Base-by-base conservation (phyloP, 108 stramenopile species). In the Parmales sp. region DNA sequence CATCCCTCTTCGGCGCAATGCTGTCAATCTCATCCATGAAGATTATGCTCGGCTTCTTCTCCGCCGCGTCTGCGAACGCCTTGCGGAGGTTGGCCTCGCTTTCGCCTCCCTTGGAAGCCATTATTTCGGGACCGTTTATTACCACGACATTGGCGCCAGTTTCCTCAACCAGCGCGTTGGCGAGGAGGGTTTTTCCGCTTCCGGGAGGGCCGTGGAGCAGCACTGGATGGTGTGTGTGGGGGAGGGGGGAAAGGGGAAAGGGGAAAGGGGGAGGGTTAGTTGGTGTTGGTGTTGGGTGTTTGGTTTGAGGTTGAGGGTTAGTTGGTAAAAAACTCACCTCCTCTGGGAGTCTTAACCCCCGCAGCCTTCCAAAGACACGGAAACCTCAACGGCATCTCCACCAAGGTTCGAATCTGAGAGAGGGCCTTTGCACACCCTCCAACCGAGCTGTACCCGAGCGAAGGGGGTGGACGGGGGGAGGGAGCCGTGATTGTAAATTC, bases 21-120 rank as follows among this genome's bases (percentile, higher is more conserved):
- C 92, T 88, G 80, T 99, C 98, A 37, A 99, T 76, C 72, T 99
- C 98, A 74, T 97, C 98, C 85, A 99, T 96, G 71, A 99, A 96
- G 66, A 99, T 92, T 63, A 97, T 95, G 36, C 94, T 77, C 34
- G 95, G 94, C 38, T 89, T 90, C 60, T 94, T 89, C 66, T 83
- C 79, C 67, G 81, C 74, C 0, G 93, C 94, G 49, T 94, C 90
- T 72, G 96, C 93, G 77, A 99, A 99, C 1, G 93, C 93, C 63
- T 94, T 90, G 29, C 96, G 86, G 7, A 99, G 69, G 73, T 95
- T 95, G 16, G 91, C 89, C 81, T 99, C 98, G 34, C 90, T 89
- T 72, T 98, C 95, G 37, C 98, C 98, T 28, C 92, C 92, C 66
- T 94, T 89, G 68, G 92, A 78, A 54, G 92, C 86, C 88, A 97